Conservation (phyloP, 345 rosid genomes). For the Trapa bicornis region DNA sequence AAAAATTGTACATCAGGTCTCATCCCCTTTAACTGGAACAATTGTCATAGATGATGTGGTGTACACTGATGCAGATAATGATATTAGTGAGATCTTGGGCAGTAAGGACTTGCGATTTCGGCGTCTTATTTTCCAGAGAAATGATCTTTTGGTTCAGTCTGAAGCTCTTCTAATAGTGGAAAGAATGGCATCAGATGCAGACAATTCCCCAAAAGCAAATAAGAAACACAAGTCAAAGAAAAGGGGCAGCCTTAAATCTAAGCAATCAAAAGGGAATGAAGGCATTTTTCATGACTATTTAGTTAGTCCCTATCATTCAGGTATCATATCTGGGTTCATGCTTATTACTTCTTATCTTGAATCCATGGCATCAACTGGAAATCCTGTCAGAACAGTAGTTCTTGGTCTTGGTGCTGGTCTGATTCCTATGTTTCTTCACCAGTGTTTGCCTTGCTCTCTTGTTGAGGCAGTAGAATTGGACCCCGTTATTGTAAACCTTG, state of each 20-base stretch:
- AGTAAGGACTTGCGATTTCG: constrained; percentile 46
- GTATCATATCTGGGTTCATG: constrained; percentile 70
- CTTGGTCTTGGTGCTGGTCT: constrained; percentile 96
- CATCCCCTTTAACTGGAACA: constrained; percentile 58
- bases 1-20: constrained; percentile 19
- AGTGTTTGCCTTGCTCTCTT: constrained; percentile 42
- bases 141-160: constrained; percentile 73
- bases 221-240: constrained; percentile 31
- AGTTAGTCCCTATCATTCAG: constrained; percentile 83
- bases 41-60: constrained; percentile 76
- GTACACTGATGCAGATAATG: constrained; percentile 48
- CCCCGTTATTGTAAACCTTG: constrained; percentile 41
- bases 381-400: constrained; percentile 58
- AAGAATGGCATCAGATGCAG: constrained; percentile 22
- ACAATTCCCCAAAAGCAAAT: constrained; percentile 24
- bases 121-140: constrained; percentile 78
- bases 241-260: constrained; percentile 27
- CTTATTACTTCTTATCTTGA: constrained; percentile 65
- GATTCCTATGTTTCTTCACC: constrained; percentile 89
- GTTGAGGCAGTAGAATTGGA: constrained; percentile 93
- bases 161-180: constrained; percentile 68
- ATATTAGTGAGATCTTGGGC: constrained; percentile 25
- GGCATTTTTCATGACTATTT: constrained; percentile 65
- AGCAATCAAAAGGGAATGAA: constrained; percentile 28
- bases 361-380: constrained; percentile 37